Evolutionary conservation across 108 stramenopile species (phyloP).

Genomic region (Conticribra weissflogii): DNA sequence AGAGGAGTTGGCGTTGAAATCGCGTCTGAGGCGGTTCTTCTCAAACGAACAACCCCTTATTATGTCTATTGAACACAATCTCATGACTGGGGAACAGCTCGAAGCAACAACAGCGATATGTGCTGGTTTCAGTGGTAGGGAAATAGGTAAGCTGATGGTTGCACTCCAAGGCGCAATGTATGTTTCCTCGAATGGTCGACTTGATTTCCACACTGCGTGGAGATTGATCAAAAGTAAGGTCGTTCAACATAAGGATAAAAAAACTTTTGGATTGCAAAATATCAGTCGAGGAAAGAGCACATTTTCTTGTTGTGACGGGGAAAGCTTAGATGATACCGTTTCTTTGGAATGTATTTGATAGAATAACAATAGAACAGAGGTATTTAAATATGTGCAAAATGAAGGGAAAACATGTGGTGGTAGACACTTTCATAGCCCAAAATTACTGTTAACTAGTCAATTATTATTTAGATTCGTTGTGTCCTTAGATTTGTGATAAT

Average conservation of each 20-base stretch:
- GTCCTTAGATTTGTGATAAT: too few relatives aligned
- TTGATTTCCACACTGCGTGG: constrained; percentile 24
- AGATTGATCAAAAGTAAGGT: constrained; percentile 38
- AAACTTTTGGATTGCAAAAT: too few relatives aligned
- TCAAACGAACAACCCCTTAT: constrained; percentile 24
- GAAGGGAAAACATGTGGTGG: too few relatives aligned
- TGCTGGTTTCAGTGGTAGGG: constrained; percentile 68
- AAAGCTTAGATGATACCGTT: too few relatives aligned
- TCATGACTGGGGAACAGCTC: constrained; percentile 47
- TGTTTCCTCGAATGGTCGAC: constrained; percentile 35
- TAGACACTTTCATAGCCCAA: too few relatives aligned
- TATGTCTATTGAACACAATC: constrained; percentile 45
- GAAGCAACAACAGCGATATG: constrained; percentile 33
- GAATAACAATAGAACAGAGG: too few relatives aligned
- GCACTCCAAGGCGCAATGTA: constrained; percentile 63
- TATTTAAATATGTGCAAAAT: too few relatives aligned
- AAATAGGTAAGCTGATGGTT: constrained; percentile 72
- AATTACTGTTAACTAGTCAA: too few relatives aligned
- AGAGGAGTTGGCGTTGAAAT: constrained; percentile 10
- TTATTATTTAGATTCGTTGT: too few relatives aligned
- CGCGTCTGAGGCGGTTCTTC: constrained; percentile 21
- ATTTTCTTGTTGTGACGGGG: too few relatives aligned
- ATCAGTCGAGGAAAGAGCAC: too few relatives aligned
- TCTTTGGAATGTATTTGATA: too few relatives aligned
- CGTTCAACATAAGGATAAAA: constrained; percentile 42